A percentile compares a stretch with the other conserved stretches of the same genome.
These are phyloP conservation scores for Musa beccarii DNA, from an alignment of 176 grass and related monocot genomes.

Conservation along the genomic window DNA sequence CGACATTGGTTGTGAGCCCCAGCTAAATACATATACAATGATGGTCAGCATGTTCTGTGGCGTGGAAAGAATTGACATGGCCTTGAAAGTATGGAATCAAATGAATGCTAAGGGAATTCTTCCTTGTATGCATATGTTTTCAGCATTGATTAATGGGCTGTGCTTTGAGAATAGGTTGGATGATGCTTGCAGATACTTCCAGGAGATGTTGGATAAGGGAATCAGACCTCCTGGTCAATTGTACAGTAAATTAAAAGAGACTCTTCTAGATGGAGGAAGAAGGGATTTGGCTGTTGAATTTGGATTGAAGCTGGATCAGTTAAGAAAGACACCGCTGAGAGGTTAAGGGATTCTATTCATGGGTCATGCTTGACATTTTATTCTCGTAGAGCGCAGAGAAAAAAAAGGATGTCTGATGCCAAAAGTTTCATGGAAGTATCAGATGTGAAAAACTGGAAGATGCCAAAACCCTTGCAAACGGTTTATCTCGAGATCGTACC, in stretches of 20 bases:
- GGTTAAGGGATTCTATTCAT: constrained; percentile 17
- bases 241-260: constrained; percentile 55
- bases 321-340: constrained; percentile 34
- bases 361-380: not conserved
- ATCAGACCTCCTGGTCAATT: constrained; percentile 57
- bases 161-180: constrained; percentile 58
- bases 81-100: constrained; percentile 61
- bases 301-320: constrained; percentile 34
- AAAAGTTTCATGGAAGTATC: not conserved
- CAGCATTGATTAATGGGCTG: constrained; percentile 49
- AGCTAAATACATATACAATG: constrained; percentile 63
- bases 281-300: constrained; percentile 49
- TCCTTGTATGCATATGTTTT: constrained; percentile 73
- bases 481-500: not conserved
- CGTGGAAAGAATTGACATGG: constrained; percentile 60
- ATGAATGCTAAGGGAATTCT: constrained; percentile 52
- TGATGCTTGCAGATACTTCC: constrained; percentile 66
- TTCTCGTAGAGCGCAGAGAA: not conserved
- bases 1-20: constrained; percentile 35
- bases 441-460: not conserved
- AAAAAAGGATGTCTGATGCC: not conserved
- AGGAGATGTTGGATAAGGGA: constrained; percentile 64
- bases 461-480: not conserved
- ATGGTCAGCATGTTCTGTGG: constrained; percentile 61
- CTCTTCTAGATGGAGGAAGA: constrained; percentile 46